These are phyloP conservation scores for Pythium chondricola DNA, from an alignment of 352 stramenopile species.

Conservation along the genomic window DNA sequence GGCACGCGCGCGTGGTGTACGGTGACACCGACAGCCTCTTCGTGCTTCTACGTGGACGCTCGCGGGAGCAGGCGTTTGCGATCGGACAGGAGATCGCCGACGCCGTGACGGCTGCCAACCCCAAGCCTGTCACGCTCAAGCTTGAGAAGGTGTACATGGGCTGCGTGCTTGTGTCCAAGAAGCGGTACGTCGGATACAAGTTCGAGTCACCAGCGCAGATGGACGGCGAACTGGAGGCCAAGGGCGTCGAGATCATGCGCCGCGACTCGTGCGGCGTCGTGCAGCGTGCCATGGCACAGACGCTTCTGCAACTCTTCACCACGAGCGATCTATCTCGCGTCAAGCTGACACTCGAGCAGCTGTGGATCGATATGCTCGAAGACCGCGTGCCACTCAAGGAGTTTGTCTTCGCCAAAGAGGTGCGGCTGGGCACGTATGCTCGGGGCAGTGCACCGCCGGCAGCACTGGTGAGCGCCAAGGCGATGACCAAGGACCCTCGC, in stretches of 20 bases:
- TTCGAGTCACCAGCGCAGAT: conserved; percentile 61
- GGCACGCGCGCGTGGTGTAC: conserved; percentile 92
- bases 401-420: conserved; percentile 84
- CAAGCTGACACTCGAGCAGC: conserved; percentile 52
- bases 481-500: conserved; percentile 69
- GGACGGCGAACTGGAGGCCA: conserved; percentile 72
- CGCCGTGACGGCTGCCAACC: conserved; percentile 79
- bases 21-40: conserved; percentile 99
- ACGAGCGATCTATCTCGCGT: conserved; percentile 67
- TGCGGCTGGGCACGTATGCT: conserved; percentile 76
- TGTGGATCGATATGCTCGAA: conserved; percentile 67
- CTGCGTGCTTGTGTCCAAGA: conserved; percentile 93
- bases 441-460: conserved; percentile 56
- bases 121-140: conserved; percentile 79
- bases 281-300: conserved; percentile 57
- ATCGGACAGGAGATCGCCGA: conserved; percentile 91
- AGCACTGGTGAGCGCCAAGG: conserved; percentile 72
- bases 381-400: conserved; percentile 57
- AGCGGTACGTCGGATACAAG: conserved; percentile 89
- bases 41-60: conserved; percentile 92
- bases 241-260: conserved; percentile 92
- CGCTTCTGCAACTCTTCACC: conserved; percentile 57
- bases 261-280: conserved; percentile 91
- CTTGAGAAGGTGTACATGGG: conserved; percentile 92
- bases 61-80: conserved; percentile 91